Conservation (phyloP, 257 asterid genomes). For the Capsicum pubescens region DNA sequence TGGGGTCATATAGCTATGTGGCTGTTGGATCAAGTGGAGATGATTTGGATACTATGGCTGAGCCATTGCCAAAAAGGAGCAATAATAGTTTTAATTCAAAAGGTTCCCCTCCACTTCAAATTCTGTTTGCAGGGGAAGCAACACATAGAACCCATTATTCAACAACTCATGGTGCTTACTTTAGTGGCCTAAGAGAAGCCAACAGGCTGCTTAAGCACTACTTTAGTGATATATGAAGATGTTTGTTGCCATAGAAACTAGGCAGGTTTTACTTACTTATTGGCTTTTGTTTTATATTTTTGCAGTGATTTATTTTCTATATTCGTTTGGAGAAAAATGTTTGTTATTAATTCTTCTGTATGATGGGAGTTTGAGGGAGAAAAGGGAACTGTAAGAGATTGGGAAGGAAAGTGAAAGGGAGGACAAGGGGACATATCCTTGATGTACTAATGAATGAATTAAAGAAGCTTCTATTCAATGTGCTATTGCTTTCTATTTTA, state of each 20-base stretch:
- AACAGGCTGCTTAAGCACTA: constrained; percentile 85
- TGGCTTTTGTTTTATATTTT: neutral
- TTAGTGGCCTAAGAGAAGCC: constrained; percentile 94
- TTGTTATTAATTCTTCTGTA: constrained; percentile 14
- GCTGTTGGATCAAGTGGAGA: constrained; percentile 86
- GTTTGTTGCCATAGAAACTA: constrained; percentile 27
- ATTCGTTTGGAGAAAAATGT: constrained; percentile 21
- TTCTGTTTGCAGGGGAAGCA: constrained; percentile 93
- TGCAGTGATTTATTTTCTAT: constrained; percentile 17
- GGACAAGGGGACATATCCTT: constrained; percentile 4
- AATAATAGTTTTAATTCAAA: constrained; percentile 14
- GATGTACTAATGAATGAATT: constrained; percentile 23
- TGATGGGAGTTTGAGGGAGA: constrained; percentile 5
- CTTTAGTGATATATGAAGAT: constrained; percentile 37
- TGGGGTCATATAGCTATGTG: constrained; percentile 85
- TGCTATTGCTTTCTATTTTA: constrained; percentile 14
- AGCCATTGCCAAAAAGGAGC: constrained; percentile 64
- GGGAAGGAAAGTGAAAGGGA: constrained; percentile 5
- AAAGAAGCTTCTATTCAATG: constrained; percentile 28
- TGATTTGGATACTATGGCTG: constrained; percentile 80
- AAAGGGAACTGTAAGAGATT: neutral
- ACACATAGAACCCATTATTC: constrained; percentile 91
- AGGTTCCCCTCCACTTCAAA: constrained; percentile 53
- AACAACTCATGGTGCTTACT: constrained; percentile 94
- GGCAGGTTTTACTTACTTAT: constrained; percentile 24